A percentile compares a stretch with the other conserved stretches of the same genome.
Evolutionary conservation across 2,329 filamentous ascomycete genomes (phyloP).

Genomic region (Ophiosphaerella herpotricha): DNA sequence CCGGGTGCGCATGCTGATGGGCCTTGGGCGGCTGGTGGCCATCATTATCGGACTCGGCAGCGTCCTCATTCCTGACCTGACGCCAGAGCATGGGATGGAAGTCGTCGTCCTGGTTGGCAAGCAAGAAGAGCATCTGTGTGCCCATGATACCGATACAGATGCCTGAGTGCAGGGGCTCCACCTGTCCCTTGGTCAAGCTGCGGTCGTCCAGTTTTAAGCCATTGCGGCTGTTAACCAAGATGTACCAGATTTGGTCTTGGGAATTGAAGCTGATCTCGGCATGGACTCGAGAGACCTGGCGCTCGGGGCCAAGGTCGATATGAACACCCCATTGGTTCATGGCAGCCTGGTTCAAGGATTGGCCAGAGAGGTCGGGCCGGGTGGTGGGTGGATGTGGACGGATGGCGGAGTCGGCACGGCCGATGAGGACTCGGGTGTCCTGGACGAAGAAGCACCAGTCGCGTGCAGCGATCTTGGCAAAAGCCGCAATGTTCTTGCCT

Average conservation of each 20-base stretch:
- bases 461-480: conserved; percentile 79
- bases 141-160: conserved; percentile 90
- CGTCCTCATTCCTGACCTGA: conserved; percentile 55
- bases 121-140: conserved; percentile 98
- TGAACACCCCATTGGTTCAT: conserved; percentile 62
- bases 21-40: conserved; percentile 37
- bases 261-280: conserved; percentile 55
- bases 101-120: conserved; percentile 74
- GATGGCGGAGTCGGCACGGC: conserved; percentile 55
- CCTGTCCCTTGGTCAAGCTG: conserved; percentile 68
- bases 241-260: conserved; percentile 69
- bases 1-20: conserved; percentile 40
- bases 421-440: conserved; percentile 75
- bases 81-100: conserved; percentile 71
- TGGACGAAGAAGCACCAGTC: conserved; percentile 87
- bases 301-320: conserved; percentile 73
- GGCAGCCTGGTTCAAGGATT: conserved; percentile 27
- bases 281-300: conserved; percentile 56
- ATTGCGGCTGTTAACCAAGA: conserved; percentile 88
- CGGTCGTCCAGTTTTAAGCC: conserved; percentile 82
- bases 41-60: conserved; percentile 47
- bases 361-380: conserved; percentile 29
- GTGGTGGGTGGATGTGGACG: conserved; percentile 38
- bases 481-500: conserved; percentile 61
- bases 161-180: conserved; percentile 75